Percentiles rank a stretch among this genome's conserved stretches.
Evolutionary conservation across 2,329 filamentous ascomycete species (phyloP).

Genomic region (Ophiosphaerella korrae): DNA sequence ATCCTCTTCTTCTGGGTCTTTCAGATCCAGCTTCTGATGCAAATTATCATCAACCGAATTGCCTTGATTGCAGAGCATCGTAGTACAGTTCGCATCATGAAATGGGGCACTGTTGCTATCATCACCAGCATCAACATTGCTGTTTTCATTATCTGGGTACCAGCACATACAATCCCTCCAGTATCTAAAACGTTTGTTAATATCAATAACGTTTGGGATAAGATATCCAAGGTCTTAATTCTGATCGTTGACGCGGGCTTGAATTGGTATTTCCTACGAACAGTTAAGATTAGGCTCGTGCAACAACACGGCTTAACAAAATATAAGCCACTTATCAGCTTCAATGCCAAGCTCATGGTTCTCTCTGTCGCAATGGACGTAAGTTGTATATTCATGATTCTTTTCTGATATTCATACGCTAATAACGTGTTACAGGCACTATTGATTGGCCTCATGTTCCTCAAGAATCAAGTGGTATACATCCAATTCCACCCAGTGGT

Average conservation of each 20-base stretch:
- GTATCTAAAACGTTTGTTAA: slow-evolving; percentile 47
- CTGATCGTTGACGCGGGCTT: slow-evolving; percentile 56
- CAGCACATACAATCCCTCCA: slow-evolving; percentile 47
- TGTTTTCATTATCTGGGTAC: slow-evolving; percentile 62
- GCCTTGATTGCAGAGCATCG: slow-evolving; percentile 54
- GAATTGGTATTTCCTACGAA: slow-evolving; percentile 60
- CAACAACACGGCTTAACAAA: slow-evolving; percentile 48
- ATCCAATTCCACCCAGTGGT: slow-evolving; percentile 51
- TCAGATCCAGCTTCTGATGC: slow-evolving; percentile 57
- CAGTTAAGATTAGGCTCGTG: slow-evolving; percentile 47
- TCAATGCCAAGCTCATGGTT: slow-evolving; percentile 50
- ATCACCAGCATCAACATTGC: slow-evolving; percentile 59
- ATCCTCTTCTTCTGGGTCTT: slow-evolving; percentile 42
- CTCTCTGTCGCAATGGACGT: slow-evolving; percentile 51
- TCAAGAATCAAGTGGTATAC: slow-evolving; percentile 45
- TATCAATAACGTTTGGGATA: slow-evolving; percentile 60
- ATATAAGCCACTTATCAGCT: slow-evolving; percentile 47
- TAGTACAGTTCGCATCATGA: slow-evolving; percentile 48
- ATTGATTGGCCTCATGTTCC: slow-evolving; percentile 49
- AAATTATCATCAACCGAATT: slow-evolving; percentile 63
- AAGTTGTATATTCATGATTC: slow-evolving; percentile 3
- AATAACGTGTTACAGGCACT: slow-evolving; percentile 23
- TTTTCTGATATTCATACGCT: neutral
- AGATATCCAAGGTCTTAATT: slow-evolving; percentile 59
- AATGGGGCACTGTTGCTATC: slow-evolving; percentile 53